These are phyloP conservation scores for Epichloe hybrida DNA, from an alignment of 2,329 filamentous ascomycete genomes.

Conservation along the genomic window DNA sequence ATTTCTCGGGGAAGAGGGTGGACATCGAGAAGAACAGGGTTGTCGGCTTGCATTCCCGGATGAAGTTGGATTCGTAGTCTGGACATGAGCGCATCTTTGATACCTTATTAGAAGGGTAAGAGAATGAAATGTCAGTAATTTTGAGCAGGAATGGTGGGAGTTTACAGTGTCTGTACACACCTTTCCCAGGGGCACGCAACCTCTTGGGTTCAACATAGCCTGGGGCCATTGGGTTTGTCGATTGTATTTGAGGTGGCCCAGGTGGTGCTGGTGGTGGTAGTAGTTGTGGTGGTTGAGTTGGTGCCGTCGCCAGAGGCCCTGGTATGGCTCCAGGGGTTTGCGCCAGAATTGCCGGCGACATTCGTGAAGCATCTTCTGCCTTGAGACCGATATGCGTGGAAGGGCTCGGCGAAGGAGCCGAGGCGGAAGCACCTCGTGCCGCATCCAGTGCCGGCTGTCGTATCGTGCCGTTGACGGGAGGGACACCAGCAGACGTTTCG, in stretches of 20 bases:
- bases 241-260: slow-evolving; percentile 13
- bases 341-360: slow-evolving; percentile 14
- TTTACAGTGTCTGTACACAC: slow-evolving; percentile 14
- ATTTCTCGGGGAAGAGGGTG: slow-evolving; percentile 50
- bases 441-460: slow-evolving; percentile 20
- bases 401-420: slow-evolving; percentile 31
- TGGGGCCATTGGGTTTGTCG: slow-evolving; percentile 14
- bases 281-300: slow-evolving; percentile 7
- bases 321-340: slow-evolving; percentile 8
- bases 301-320: slow-evolving; percentile 3
- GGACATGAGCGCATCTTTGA: slow-evolving; percentile 51
- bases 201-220: slow-evolving; percentile 23
- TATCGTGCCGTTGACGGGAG: slow-evolving; percentile 12
- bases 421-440: slow-evolving; percentile 26
- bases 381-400: slow-evolving; percentile 22
- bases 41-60: slow-evolving; percentile 47
- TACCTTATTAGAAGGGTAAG: slow-evolving; percentile 20
- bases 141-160: no score
- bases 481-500: slow-evolving; percentile 11
- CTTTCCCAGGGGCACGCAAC: slow-evolving; percentile 28
- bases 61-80: slow-evolving; percentile 55
- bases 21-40: slow-evolving; percentile 50
- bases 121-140: neutral
- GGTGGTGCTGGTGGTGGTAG: slow-evolving; percentile 10
- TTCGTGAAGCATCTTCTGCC: slow-evolving; percentile 20